phyloP scores from a whole-genome alignment of 345 rosid genomes.

The Balakata baccata region DNA sequence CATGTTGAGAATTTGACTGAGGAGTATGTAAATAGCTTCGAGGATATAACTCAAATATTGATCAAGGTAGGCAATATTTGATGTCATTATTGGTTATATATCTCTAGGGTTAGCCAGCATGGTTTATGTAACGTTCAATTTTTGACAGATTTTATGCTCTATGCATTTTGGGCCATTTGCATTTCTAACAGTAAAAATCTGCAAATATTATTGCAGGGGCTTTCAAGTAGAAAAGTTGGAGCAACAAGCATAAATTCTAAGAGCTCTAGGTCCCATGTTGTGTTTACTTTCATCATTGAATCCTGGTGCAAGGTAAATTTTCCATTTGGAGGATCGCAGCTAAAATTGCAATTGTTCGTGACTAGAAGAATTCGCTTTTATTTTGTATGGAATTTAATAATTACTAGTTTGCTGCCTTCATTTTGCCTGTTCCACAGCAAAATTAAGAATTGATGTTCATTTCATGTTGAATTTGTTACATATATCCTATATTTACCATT shows the following conservation, averaged over 20 bases:
- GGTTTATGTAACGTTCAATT: neutral
- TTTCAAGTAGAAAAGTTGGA: constrained; percentile 92
- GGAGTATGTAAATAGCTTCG: constrained; percentile 79
- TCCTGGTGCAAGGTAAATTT: constrained; percentile 76
- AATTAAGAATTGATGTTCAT: neutral
- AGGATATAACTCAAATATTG: constrained; percentile 74
- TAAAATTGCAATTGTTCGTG: neutral
- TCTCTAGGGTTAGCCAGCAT: neutral
- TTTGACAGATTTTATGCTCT: neutral
- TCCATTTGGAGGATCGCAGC: neutral
- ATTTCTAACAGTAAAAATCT: neutral
- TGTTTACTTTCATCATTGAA: constrained; percentile 63
- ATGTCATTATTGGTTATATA: neutral
- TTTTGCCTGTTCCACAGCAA: neutral
- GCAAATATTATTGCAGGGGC: constrained; percentile 52
- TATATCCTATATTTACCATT: too few species aligned
- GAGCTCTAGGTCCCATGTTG: constrained; percentile 91
- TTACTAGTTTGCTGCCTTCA: neutral
- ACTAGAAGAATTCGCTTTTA: neutral
- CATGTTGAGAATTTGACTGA: constrained; percentile 81
- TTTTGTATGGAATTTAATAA: neutral
- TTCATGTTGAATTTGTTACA: neutral
- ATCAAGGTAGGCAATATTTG: constrained; percentile 59
- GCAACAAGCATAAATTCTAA: constrained; percentile 88
- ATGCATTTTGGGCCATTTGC: neutral